phyloP scores from a whole-genome alignment of 2,329 filamentous ascomycete species.

The Colletotrichum neosansevieriae region DNA sequence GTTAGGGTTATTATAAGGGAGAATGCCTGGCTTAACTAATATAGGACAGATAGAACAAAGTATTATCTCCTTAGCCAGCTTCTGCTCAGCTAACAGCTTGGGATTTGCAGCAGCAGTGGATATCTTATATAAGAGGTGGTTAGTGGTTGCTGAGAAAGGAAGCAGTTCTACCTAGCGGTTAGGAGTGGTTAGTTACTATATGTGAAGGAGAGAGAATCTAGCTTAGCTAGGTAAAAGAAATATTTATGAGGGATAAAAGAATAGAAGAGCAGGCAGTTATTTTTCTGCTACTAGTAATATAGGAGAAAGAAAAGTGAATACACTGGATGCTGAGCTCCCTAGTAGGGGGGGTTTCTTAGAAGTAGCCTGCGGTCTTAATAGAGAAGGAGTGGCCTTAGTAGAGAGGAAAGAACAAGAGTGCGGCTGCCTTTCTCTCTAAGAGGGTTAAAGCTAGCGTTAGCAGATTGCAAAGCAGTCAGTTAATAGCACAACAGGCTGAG shows the following conservation, averaged over 20 bases:
- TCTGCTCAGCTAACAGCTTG: background rate
- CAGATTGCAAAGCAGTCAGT: no score
- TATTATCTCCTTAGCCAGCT: background rate
- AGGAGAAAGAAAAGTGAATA: background rate
- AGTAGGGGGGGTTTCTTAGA: background rate
- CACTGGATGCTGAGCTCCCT: background rate
- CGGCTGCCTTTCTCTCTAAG: no score
- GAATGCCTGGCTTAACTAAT: constrained; percentile 1
- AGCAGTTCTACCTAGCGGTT: background rate
- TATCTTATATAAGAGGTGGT: background rate
- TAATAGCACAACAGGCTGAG: no score
- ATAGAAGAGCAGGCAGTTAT: background rate
- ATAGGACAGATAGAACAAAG: constrained; percentile 2
- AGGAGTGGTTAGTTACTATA: background rate
- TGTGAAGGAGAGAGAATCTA: background rate
- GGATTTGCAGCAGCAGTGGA: background rate
- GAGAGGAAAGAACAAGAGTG: no score
- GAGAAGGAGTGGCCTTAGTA: no score
- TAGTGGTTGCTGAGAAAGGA: background rate
- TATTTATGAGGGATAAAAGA: background rate
- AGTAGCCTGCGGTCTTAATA: no score
- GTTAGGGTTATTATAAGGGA: background rate
- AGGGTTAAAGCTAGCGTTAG: no score
- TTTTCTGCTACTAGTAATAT: background rate
- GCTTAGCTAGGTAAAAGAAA: background rate